Percentiles rank a stretch among this genome's conserved stretches.
Evolutionary conservation across 2,329 filamentous ascomycete species (phyloP).

Genomic region (Venturiaceae sp.): DNA sequence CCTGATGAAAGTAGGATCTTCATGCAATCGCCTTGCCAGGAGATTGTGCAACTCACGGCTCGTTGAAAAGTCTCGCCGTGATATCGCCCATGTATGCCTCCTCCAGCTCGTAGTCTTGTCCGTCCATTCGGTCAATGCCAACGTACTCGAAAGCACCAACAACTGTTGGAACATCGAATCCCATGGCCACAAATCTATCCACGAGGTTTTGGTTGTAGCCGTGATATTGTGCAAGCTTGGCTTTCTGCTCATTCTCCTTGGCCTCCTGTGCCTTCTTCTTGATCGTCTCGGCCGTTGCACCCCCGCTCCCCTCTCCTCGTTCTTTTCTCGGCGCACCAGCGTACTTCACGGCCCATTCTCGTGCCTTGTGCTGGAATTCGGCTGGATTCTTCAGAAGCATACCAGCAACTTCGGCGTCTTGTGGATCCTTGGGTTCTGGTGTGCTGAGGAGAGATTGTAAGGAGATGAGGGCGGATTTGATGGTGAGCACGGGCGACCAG

Average conservation of each 20-base stretch:
- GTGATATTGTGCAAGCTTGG: constrained; percentile 55
- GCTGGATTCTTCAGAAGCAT: constrained; percentile 77
- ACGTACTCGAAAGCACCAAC: constrained; percentile 75
- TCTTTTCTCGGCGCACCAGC: constrained; percentile 62
- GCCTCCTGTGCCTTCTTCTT: constrained; percentile 43
- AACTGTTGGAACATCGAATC: constrained; percentile 79
- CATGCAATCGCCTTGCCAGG: too few species aligned
- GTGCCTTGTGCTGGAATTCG: constrained; percentile 70
- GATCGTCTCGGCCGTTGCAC: constrained; percentile 42
- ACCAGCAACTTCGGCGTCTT: constrained; percentile 88
- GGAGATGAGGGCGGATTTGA: constrained; percentile 90
- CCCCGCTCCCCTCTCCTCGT: constrained; percentile 43
- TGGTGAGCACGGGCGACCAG: constrained; percentile 94
- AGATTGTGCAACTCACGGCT: too few species aligned
- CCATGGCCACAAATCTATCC: constrained; percentile 80
- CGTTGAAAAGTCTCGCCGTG: constrained; percentile 73
- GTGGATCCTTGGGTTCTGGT: constrained; percentile 91
- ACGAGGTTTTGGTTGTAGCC: constrained; percentile 82
- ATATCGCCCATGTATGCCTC: constrained; percentile 87
- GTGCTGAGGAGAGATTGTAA: constrained; percentile 87
- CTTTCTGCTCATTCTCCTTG: constrained; percentile 47
- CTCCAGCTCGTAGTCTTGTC: constrained; percentile 76
- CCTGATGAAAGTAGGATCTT: too few species aligned
- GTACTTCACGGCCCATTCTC: constrained; percentile 81
- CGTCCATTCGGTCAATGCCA: constrained; percentile 68